Percentiles rank a stretch among this genome's conserved stretches.
phyloP scores from a whole-genome alignment of 2,329 filamentous ascomycete species.

The Colletotrichum sp. region DNA sequence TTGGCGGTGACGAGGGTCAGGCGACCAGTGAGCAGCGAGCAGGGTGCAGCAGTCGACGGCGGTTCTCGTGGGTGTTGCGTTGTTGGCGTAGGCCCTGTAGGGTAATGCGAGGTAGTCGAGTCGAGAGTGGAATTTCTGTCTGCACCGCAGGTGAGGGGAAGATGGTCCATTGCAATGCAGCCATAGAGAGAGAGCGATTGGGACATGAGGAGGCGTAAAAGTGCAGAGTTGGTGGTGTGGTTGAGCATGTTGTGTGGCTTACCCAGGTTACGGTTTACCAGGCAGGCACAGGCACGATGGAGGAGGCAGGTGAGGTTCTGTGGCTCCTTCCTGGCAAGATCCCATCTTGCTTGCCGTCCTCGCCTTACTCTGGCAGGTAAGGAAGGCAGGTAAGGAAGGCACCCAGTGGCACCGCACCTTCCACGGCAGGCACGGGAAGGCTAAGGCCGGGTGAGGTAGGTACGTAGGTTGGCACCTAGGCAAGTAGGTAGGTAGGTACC shows the following conservation, averaged over 20 bases:
- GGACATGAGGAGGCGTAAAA: neutral
- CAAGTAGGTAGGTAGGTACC: neutral
- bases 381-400: neutral
- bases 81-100: neutral
- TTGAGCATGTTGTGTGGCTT: neutral
- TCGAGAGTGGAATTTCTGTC: neutral
- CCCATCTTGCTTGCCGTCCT: neutral
- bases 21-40: neutral
- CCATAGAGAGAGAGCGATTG: neutral
- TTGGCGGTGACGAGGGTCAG: neutral
- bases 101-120: neutral
- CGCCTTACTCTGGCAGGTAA: neutral
- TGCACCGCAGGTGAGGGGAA: neutral
- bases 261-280: neutral
- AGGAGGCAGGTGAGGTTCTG: neutral
- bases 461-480: neutral
- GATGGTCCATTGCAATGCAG: neutral
- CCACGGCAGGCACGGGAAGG: neutral
- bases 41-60: neutral
- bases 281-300: neutral
- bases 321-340: neutral
- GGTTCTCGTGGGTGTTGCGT: neutral
- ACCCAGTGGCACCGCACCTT: neutral
- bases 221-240: neutral
- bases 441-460: neutral